A percentile compares a stretch with the other conserved stretches of the same genome.
These are phyloP conservation scores for Saccharomycopsis fodiens DNA, from an alignment of 805 yeast genomes.

Conservation along the genomic window DNA sequence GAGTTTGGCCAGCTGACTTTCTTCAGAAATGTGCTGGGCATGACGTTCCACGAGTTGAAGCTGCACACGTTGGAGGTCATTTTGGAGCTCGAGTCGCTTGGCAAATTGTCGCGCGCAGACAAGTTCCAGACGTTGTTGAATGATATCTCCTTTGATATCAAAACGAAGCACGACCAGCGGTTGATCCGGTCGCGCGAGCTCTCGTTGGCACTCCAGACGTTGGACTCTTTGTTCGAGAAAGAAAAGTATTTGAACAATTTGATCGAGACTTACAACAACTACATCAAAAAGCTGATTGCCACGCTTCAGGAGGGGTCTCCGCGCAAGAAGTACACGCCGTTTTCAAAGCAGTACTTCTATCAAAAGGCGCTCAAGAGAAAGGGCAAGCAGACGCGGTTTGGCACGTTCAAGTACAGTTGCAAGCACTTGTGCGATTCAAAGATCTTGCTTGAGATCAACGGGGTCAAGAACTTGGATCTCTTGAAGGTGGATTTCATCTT, in stretches of 20 bases:
- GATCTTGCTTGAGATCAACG: conserved; percentile 52
- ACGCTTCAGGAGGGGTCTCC: conserved; percentile 38
- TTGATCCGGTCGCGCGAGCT: conserved; percentile 40
- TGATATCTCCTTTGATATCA: conserved; percentile 77
- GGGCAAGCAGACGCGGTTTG: conserved; percentile 66
- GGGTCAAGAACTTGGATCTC: conserved; percentile 39
- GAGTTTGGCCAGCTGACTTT: conserved; percentile 39
- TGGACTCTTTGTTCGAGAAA: conserved; percentile 38
- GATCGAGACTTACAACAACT: conserved; percentile 35
- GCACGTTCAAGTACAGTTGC: conserved; percentile 70
- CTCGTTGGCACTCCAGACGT: conserved; percentile 35
- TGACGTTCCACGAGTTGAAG: conserved; percentile 69
- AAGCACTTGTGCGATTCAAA: conserved; percentile 69
- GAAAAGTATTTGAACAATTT: conserved; percentile 35
- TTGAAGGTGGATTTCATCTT: conserved; percentile 69
- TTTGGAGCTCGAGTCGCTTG: conserved; percentile 65
- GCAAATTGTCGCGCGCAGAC: conserved; percentile 55
- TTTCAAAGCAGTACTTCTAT: conserved; percentile 71
- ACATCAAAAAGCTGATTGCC: conserved; percentile 44
- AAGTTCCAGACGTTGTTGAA: conserved; percentile 75
- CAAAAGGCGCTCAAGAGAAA: conserved; percentile 59
- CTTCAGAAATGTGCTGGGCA: conserved; percentile 39
- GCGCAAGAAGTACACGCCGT: conserved; percentile 36
- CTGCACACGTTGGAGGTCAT: conserved; percentile 66
- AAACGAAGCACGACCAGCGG: conserved; percentile 45